Evolutionary conservation across 495 filamentous ascomycete genomes (phyloP).

Genomic region (Penicillium coprophilum): DNA sequence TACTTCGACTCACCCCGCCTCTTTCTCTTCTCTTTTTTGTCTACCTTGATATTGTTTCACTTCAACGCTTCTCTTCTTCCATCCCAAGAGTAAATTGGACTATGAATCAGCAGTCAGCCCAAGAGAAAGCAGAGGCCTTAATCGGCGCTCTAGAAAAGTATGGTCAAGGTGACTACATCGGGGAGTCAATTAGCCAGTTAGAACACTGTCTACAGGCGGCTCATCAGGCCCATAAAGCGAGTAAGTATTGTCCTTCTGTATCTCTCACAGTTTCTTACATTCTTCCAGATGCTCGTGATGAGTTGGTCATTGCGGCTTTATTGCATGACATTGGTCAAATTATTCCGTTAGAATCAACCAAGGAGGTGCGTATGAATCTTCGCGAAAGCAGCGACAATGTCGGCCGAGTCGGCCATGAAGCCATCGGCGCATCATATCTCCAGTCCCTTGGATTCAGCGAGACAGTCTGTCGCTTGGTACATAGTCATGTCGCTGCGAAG

Average conservation of each 20-base stretch:
- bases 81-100: background rate
- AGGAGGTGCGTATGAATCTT: conserved; percentile 34
- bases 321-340: conserved; percentile 51
- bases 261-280: conserved; percentile 1
- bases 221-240: conserved; percentile 29
- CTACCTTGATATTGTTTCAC: background rate
- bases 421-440: conserved; percentile 43
- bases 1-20: background rate
- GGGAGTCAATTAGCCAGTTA: conserved; percentile 48
- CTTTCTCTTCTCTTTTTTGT: background rate
- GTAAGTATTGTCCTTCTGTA: conserved; percentile 3
- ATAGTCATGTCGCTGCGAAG: conserved; percentile 47
- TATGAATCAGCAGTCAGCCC: conserved; percentile 16
- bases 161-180: conserved; percentile 39
- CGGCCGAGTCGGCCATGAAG: conserved; percentile 45
- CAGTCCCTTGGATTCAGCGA: conserved; percentile 38
- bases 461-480: conserved; percentile 39
- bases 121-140: conserved; percentile 20
- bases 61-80: background rate
- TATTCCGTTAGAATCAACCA: conserved; percentile 30
- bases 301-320: conserved; percentile 42
- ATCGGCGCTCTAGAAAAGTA: conserved; percentile 32
- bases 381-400: conserved; percentile 31
- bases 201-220: conserved; percentile 49
- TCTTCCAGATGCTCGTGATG: conserved; percentile 28